phyloP scores from a whole-genome alignment of 208 protist genomes.

The Angomonas ambiguus region DNA sequence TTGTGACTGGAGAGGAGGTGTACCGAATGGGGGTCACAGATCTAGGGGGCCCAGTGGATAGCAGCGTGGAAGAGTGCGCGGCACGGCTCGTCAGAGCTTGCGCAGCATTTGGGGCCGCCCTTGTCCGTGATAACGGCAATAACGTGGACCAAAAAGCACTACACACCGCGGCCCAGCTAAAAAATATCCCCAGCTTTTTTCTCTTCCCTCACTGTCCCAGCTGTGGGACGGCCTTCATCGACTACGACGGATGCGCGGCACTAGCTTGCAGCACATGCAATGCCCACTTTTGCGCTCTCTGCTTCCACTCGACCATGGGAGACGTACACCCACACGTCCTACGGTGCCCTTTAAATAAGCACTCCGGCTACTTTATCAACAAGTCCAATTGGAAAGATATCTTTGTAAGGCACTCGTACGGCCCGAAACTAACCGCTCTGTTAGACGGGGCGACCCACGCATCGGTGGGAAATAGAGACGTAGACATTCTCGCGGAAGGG shows the following conservation, averaged over 20 bases:
- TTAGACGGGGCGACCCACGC: background rate
- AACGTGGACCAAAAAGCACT: background rate
- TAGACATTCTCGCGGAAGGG: no score
- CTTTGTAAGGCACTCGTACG: background rate
- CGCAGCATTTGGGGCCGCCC: background rate
- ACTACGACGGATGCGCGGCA: background rate
- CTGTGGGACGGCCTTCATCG: background rate
- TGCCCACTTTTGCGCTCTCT: background rate
- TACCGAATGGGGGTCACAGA: background rate
- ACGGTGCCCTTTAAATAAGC: background rate
- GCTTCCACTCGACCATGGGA: background rate
- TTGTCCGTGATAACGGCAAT: background rate
- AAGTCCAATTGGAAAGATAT: background rate
- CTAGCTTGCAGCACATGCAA: background rate
- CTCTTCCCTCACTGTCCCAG: background rate
- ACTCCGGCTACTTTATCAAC: background rate
- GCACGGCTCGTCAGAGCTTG: background rate
- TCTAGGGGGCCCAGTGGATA: background rate
- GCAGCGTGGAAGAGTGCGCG: background rate
- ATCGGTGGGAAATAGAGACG: no score
- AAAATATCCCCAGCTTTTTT: background rate
- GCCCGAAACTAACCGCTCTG: background rate
- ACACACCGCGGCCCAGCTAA: background rate
- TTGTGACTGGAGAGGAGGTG: background rate
- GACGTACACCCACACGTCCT: constrained; percentile 1